Conservation (phyloP, 805 yeast species). For the Hanseniaspora lachancei region DNA sequence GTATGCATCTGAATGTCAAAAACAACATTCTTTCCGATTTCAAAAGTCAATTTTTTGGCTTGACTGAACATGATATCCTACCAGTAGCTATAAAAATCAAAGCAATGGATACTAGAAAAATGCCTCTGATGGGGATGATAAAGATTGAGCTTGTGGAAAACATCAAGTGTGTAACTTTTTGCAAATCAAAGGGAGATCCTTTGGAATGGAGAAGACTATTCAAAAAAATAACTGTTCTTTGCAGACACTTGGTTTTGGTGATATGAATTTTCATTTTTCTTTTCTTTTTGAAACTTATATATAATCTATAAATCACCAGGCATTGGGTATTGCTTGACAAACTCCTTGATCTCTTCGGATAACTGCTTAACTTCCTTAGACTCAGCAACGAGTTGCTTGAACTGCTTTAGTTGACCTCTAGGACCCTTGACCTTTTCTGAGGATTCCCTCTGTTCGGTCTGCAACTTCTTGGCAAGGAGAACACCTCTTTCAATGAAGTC, state of each 20-base stretch:
- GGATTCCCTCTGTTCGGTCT: constrained; percentile 29
- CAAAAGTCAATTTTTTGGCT: constrained; percentile 12
- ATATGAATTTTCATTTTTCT: background rate
- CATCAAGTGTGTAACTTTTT: constrained; percentile 40
- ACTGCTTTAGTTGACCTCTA: constrained; percentile 46
- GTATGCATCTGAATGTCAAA: constrained; percentile 20
- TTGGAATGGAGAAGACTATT: constrained; percentile 61
- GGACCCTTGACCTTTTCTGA: constrained; percentile 36
- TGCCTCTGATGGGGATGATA: constrained; percentile 36
- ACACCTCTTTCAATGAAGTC: constrained; percentile 70
- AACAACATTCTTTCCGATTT: constrained; percentile 20
- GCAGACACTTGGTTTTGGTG: constrained; percentile 34
- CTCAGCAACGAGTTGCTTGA: constrained; percentile 58
- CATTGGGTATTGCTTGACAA: constrained; percentile 70
- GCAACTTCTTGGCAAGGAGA: constrained; percentile 48
- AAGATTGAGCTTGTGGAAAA: constrained; percentile 31
- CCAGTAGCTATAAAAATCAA: constrained; percentile 30
- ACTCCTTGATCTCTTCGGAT: constrained; percentile 51
- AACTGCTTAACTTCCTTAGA: constrained; percentile 47
- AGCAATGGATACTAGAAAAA: constrained; percentile 35
- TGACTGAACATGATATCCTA: constrained; percentile 21
- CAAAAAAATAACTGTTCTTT: constrained; percentile 41
- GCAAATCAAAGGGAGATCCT: constrained; percentile 51
- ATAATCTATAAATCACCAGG: constrained; percentile 54
- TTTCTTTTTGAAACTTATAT: too few relatives aligned